phyloP scores from a whole-genome alignment of 2,329 filamentous ascomycete species.

The Thielaviopsis musarum region DNA sequence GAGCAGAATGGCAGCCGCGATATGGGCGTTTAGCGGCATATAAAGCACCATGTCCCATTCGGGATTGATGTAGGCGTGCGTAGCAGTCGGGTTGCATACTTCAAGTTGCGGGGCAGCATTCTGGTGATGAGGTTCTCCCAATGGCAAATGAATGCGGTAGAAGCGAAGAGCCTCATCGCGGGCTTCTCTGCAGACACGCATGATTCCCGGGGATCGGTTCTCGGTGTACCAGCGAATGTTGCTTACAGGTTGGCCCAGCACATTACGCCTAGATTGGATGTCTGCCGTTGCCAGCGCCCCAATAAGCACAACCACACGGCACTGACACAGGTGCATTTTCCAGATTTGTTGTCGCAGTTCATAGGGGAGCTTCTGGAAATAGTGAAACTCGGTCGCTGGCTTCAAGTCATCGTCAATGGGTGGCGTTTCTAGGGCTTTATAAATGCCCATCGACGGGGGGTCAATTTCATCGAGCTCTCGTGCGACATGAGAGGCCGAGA shows the following conservation, averaged over 20 bases:
- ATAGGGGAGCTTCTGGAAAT: slow-evolving; percentile 12
- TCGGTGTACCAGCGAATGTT: slow-evolving; percentile 13
- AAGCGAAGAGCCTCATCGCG: slow-evolving; percentile 12
- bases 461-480: neutral
- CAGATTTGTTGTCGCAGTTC: slow-evolving; percentile 14
- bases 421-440: neutral
- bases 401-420: neutral
- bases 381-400: slow-evolving; percentile 3
- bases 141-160: slow-evolving; percentile 14
- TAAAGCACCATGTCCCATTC: slow-evolving; percentile 15
- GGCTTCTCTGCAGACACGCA: slow-evolving; percentile 13
- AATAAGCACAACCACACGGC: slow-evolving; percentile 12
- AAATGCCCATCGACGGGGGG: neutral
- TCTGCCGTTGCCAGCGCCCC: slow-evolving; percentile 1
- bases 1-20: slow-evolving; percentile 13
- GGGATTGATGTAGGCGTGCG: slow-evolving; percentile 13
- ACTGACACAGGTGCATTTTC: slow-evolving; percentile 12
- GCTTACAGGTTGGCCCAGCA: slow-evolving; percentile 10
- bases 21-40: slow-evolving; percentile 3
- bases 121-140: neutral
- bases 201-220: slow-evolving; percentile 13
- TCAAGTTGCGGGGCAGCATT: neutral
- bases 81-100: slow-evolving; percentile 12
- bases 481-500: neutral
- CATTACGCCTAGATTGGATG: slow-evolving; percentile 5